Evolutionary conservation across 1,139 yeast genomes (phyloP), one percentile per base, ranked within the genome.

Genomic region (Pichia sp.): DNA sequence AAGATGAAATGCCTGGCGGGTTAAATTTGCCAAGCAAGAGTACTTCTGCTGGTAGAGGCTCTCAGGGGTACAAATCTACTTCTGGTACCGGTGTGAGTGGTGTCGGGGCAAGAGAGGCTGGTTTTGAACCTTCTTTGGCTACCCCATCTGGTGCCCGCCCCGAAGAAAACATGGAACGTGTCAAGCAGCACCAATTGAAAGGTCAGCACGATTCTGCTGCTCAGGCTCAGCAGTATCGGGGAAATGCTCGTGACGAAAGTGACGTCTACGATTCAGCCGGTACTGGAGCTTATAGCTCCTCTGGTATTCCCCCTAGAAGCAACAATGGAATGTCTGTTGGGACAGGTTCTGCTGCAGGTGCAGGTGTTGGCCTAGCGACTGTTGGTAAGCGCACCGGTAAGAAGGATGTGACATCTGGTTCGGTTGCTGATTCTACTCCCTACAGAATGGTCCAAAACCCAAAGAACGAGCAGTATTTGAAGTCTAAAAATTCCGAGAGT

Each of bases 401-500:
- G 18, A 31, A 31, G 19, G 52, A 44, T 42, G 49, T 36, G 9
- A 23, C 44, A 3, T n/a, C 51, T 7, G 48, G 42, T 28, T n/a
- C 41, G 44, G 19, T 36, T 9, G 21, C 49, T 3, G 56, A 55
- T 18, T 55, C 58, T 3, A 37, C 47, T 9, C 56, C 58, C 8
- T 55, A 55, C 18, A 40, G 58, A 18, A 31, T 55, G 49, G 52
- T 49, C 19, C 58, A 55, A 45, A 42, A 55, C 34, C 53, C 54
- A 7, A 21, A 42, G 4, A 42, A 55, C 44, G 23, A 28, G 3
- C 28, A 18, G 18, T 45, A 50, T 25, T 48, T 53, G 42, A 44
- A 47, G 12, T 39, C 46, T 3, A 46, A 42, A 25, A 41, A 50
- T 46, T 4, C 52, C 7, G 39, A 40, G 10, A 43, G 37, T 25